Evolutionary conservation across 768 basidiomycete species (phyloP).

Genomic region (Calocera viscosa): DNA sequence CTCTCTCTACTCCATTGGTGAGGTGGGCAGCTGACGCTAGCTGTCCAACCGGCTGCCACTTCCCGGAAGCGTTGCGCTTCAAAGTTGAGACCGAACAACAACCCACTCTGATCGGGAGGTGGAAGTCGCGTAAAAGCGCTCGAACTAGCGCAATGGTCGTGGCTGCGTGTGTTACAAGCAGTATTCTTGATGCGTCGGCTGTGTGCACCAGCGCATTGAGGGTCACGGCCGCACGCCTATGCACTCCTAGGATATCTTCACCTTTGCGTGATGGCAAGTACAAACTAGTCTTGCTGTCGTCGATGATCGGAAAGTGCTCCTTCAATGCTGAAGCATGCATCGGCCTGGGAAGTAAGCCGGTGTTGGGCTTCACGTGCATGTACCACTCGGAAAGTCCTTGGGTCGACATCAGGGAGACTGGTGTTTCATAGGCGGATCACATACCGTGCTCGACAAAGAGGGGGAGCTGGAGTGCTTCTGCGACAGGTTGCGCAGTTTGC

Average conservation of each 20-base stretch:
- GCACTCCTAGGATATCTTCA: constrained; percentile 51
- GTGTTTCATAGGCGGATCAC: constrained; percentile 12
- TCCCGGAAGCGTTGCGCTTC: constrained; percentile 17
- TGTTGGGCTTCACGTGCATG: constrained; percentile 50
- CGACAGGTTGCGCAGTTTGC: constrained; percentile 58
- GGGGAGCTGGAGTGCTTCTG: constrained; percentile 49
- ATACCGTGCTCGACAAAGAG: constrained; percentile 70
- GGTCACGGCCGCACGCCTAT: constrained; percentile 45
- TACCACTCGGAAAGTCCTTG: constrained; percentile 69
- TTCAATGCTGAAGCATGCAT: constrained; percentile 42
- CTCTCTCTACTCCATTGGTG: constrained; percentile 45
- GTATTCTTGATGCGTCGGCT: constrained; percentile 35
- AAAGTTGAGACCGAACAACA: constrained; percentile 53
- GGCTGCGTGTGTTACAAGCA: constrained; percentile 66
- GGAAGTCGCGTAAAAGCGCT: constrained; percentile 42
- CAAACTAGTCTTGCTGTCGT: constrained; percentile 44
- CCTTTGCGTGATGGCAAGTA: constrained; percentile 63
- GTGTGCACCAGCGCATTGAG: constrained; percentile 36
- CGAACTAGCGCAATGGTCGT: constrained; percentile 55
- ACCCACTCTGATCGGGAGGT: constrained; percentile 49
- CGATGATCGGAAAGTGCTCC: constrained; percentile 44
- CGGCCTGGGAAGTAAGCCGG: constrained; percentile 68
- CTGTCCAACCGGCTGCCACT: constrained; percentile 34
- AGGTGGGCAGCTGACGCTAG: constrained; percentile 50
- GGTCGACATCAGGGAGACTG: neutral